These are phyloP conservation scores for Petrea volubilis DNA, from an alignment of 257 asterid genomes.

Conservation along the genomic window DNA sequence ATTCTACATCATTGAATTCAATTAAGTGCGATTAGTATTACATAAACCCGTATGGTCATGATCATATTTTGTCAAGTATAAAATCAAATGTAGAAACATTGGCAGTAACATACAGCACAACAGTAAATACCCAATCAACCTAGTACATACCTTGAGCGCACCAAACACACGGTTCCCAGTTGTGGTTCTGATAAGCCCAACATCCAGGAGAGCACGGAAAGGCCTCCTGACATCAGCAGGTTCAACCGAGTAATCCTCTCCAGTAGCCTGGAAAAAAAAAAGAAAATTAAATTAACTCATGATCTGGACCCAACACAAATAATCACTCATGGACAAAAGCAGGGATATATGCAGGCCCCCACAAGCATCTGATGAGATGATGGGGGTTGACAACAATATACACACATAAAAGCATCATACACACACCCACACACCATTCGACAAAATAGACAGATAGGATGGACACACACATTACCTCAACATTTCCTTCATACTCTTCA, in stretches of 20 bases:
- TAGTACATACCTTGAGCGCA: slow-evolving; percentile 67
- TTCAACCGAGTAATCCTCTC: slow-evolving; percentile 93
- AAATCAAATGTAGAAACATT: neutral
- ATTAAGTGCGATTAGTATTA: neutral
- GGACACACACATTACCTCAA: slow-evolving; percentile 49
- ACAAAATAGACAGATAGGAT: too few species aligned
- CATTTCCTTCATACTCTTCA: slow-evolving; percentile 75
- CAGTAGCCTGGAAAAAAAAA: slow-evolving; percentile 82
- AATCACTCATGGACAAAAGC: neutral
- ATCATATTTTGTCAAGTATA: neutral
- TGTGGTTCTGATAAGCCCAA: slow-evolving; percentile 83
- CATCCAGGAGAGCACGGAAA: slow-evolving; percentile 93
- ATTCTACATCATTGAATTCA: neutral
- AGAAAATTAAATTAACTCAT: neutral
- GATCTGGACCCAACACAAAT: neutral
- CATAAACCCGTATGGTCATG: neutral
- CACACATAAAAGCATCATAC: neutral
- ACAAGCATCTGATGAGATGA: neutral
- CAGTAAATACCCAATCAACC: neutral
- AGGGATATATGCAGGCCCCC: neutral
- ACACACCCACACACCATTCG: neutral
- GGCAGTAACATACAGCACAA: neutral
- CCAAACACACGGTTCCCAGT: slow-evolving; percentile 93
- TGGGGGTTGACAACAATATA: neutral
- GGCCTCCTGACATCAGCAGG: slow-evolving; percentile 89